Percentiles rank a stretch among this genome's conserved stretches.
These are phyloP conservation scores for Dictyostelium intermedium DNA, from an alignment of 78 protist species.

Conservation along the genomic window DNA sequence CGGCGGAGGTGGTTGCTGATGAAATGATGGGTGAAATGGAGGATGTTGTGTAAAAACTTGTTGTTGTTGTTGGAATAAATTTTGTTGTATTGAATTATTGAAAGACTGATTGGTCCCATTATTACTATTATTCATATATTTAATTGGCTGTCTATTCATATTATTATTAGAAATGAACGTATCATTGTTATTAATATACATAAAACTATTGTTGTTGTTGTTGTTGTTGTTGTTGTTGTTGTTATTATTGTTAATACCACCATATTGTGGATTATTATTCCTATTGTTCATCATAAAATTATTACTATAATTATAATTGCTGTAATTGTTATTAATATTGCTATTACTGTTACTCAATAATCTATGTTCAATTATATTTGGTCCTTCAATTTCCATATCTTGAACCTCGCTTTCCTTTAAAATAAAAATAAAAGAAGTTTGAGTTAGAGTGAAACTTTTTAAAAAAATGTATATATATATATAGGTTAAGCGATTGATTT, in stretches of 20 bases:
- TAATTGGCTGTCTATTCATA: not conserved
- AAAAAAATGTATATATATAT: no score
- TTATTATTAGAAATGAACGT: not conserved
- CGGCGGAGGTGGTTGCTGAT: not conserved
- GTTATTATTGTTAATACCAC: no score
- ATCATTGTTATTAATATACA: not conserved
- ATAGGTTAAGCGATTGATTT: no score
- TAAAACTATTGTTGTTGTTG: no score
- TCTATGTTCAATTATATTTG: not conserved
- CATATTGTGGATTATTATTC: no score
- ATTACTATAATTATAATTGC: not conserved
- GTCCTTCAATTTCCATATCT: not conserved
- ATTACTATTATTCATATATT: not conserved
- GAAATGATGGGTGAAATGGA: not conserved
- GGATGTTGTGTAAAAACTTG: not conserved
- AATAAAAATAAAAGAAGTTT: no score
- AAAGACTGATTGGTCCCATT: not conserved
- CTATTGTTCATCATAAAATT: no score
- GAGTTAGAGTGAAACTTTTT: no score
- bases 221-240: no score
- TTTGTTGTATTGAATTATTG: not conserved
- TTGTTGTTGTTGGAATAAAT: not conserved
- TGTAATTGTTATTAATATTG: not conserved
- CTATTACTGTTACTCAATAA: not conserved
- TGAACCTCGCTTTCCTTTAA: not conserved